Evolutionary conservation across 2,329 filamentous ascomycete species (phyloP).

Genomic region (Akanthomyces uredinophilus): DNA sequence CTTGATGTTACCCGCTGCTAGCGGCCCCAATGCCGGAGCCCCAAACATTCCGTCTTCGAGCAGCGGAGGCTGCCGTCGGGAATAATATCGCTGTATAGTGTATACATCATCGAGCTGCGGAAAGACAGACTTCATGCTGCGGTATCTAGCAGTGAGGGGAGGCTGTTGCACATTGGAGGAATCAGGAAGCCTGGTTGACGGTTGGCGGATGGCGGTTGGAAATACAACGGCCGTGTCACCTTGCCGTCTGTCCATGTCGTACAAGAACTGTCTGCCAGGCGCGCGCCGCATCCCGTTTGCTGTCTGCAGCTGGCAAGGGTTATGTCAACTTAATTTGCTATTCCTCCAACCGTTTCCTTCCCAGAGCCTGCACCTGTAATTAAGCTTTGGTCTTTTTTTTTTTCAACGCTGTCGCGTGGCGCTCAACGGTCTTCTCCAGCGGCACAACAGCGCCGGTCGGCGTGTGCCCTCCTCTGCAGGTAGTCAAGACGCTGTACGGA

Average conservation of each 20-base stretch:
- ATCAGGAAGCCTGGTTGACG: neutral
- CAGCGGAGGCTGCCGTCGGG: neutral
- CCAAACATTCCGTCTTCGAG: neutral
- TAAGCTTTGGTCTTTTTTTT: neutral
- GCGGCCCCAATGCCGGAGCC: slow-evolving; percentile 2
- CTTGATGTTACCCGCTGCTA: slow-evolving; percentile 10
- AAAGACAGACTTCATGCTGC: neutral
- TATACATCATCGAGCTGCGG: neutral
- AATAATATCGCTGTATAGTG: neutral
- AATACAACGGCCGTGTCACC: neutral
- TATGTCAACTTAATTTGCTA: no score
- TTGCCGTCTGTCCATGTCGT: neutral
- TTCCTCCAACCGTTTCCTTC: no score
- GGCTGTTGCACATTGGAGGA: neutral
- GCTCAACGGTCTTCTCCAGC: neutral
- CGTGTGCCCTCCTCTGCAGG: no score
- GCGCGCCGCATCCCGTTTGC: neutral
- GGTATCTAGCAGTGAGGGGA: neutral
- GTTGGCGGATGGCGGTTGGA: neutral
- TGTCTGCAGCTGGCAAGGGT: neutral
- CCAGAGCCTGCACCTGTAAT: no score
- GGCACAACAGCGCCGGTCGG: no score
- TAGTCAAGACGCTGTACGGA: no score
- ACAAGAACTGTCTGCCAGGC: neutral
- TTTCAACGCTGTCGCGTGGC: neutral